Evolutionary conservation across 1,139 yeast genomes (phyloP).

Genomic region (Blastobotrys indianensis): DNA sequence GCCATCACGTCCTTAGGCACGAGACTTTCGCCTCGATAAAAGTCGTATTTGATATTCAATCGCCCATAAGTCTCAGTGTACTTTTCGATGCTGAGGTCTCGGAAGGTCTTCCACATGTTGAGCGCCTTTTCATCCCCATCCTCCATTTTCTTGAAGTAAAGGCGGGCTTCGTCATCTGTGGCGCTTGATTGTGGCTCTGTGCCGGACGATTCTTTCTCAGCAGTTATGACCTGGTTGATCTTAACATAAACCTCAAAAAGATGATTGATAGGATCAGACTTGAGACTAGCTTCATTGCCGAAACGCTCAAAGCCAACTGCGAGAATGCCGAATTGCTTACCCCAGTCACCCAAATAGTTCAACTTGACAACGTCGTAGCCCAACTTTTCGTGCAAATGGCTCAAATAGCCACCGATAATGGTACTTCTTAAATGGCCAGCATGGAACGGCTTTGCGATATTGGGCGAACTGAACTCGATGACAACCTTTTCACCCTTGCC

Average conservation of each 20-base stretch:
- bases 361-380: slow-evolving; percentile 90
- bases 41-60: slow-evolving; percentile 80
- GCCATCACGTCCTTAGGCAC: slow-evolving; percentile 72
- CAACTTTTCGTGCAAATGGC: slow-evolving; percentile 81
- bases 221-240: slow-evolving; percentile 71
- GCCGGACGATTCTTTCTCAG: slow-evolving; percentile 62
- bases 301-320: slow-evolving; percentile 88
- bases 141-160: slow-evolving; percentile 86
- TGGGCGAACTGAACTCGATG: slow-evolving; percentile 94
- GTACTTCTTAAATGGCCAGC: slow-evolving; percentile 99
- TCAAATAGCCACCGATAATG: slow-evolving; percentile 93
- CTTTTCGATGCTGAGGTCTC: slow-evolving; percentile 80
- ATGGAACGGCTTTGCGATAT: slow-evolving; percentile 98
- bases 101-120: slow-evolving; percentile 77
- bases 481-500: slow-evolving; percentile 70
- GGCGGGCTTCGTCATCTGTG: slow-evolving; percentile 84
- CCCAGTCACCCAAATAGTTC: slow-evolving; percentile 99
- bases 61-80: slow-evolving; percentile 87
- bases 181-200: slow-evolving; percentile 17
- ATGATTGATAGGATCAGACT: slow-evolving; percentile 84
- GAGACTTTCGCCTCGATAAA: slow-evolving; percentile 94
- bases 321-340: slow-evolving; percentile 93
- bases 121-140: slow-evolving; percentile 83
- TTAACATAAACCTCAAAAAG: slow-evolving; percentile 90
- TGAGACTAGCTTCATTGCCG: slow-evolving; percentile 71